Evolutionary conservation across 2,329 filamentous ascomycete genomes (phyloP).

Genomic region (Cordyceps farinosa): DNA sequence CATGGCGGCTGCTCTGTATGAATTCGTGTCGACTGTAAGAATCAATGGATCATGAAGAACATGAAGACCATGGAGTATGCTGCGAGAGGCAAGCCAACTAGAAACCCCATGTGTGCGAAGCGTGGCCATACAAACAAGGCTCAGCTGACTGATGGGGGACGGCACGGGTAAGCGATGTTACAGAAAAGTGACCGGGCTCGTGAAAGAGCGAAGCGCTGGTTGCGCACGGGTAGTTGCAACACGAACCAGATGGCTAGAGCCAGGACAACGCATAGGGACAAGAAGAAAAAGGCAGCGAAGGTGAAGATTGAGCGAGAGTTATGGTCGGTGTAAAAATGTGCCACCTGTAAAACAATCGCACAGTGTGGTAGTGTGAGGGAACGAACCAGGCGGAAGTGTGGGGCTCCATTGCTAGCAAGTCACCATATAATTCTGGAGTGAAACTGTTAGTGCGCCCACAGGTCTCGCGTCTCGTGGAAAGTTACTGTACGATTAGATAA

Average conservation of each 20-base stretch:
- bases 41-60: too few species aligned
- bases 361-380: neutral
- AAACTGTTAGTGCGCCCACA: neutral
- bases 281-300: neutral
- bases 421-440: neutral
- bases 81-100: neutral
- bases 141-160: conserved; percentile 5
- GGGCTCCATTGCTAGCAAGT: neutral
- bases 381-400: neutral
- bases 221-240: neutral
- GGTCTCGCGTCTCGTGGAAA: neutral
- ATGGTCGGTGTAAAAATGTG: neutral
- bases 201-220: neutral
- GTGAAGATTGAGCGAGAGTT: neutral
- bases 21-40: neutral
- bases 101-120: neutral
- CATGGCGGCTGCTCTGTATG: neutral
- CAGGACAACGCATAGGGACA: neutral
- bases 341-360: conserved; percentile 6
- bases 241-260: neutral
- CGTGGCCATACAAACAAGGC: conserved; percentile 1
- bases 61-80: neutral
- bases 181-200: neutral
- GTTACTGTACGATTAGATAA: conserved; percentile 16
- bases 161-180: neutral